Base-by-base conservation (phyloP, 2,329 filamentous ascomycete genomes). In the Alternaria novae-zelandiae region DNA sequence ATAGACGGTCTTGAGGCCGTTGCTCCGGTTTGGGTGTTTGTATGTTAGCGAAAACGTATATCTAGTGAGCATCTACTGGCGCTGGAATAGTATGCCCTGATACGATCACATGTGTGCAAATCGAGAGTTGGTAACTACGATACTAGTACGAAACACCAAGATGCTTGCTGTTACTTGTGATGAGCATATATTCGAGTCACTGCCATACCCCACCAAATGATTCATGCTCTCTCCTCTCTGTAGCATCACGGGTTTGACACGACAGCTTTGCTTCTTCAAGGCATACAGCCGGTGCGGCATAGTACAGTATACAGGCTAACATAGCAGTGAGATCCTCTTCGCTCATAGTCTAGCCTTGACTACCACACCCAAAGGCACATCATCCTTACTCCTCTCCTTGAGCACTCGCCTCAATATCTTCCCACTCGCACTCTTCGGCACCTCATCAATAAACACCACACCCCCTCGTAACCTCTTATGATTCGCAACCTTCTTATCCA, bases 341-440 rank as follows among this genome's bases (percentile, higher is more conserved):
- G 2, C 41, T 46, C 30, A 73, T 45, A 73, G 50, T 45, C 63
- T 73, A 10, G 70, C 63, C 54, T 59, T 65, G 6, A 25, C 25
- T 11, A 17, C 45, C 21, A 71, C 43, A n/a, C 70, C 71, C 20
- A 74, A 25, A 3, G 64, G 61, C 25, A 47, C 54, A 63, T 74
- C 71, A 9, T 41, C 46, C 23, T 67, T 69, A 30, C 60, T 63
- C 28, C 70, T 60, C 49, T 71, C 71, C 58, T 74, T 74, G 20
- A 74, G 43, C 32, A 74, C 28, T 2, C 71, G 54, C 21, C 83
- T 74, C 65, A 85, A 57, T 53, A 84, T 84, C 78, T 85, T 85
- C 5, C 83, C 83, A 58, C 78, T 81, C 13, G 79, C 78, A 41
- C 79, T 82, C 78, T 85, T 85, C 2, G 83, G 83, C 25, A 85